Evolutionary conservation across 148 eudicot species (phyloP), one percentile per base, ranked within the genome.

Genomic region (Tetragonia tetragonoides): DNA sequence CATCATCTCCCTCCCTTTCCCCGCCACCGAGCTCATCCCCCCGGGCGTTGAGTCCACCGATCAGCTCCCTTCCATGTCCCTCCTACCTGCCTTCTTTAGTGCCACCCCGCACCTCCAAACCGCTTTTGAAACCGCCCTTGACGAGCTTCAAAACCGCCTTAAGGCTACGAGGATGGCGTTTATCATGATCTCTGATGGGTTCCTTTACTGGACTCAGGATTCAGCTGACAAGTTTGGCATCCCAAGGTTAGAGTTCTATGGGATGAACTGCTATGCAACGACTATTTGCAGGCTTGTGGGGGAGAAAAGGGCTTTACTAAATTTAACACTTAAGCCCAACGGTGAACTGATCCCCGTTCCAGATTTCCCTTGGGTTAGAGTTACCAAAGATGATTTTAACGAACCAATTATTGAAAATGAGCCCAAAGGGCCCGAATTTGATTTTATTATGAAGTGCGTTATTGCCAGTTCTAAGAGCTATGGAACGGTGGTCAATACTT

Each of bases 21-120:
- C 95, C 2, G 41, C 80, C 56, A 73, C 57, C 38, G 44, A 34
- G 8, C 7, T 1, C 46, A 84, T 10, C 86, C 89, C 0, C 18
- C 14, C 20, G 15, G 88, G 88, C 0, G 40, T 83, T 4, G 92
- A 90, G 75, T 87, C 88, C 86, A 88, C 94, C 8, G 94, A 90
- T 70, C 81, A 71, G 39, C 88, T 90, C 47, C 92, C 90, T 0
- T 84, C 89, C 74, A 88, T 90, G 83, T 85, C 89, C 6, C 89
- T 83, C 65, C 86, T 88, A 66, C 12, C 74, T 11, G 74, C 83
- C 0, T 90, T 90, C 49, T 85, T 76, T 59, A 7, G 6, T 12
- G 42, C 68, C 6, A 17, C 18, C 21, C 87, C 86, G 47, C 81
- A 44, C 54, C 83, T 89, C 81, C 85, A 85, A 62, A 92, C 85